Evolutionary conservation across 2,329 filamentous ascomycete genomes (phyloP).

Genomic region (Ceratocystis huliohia): DNA sequence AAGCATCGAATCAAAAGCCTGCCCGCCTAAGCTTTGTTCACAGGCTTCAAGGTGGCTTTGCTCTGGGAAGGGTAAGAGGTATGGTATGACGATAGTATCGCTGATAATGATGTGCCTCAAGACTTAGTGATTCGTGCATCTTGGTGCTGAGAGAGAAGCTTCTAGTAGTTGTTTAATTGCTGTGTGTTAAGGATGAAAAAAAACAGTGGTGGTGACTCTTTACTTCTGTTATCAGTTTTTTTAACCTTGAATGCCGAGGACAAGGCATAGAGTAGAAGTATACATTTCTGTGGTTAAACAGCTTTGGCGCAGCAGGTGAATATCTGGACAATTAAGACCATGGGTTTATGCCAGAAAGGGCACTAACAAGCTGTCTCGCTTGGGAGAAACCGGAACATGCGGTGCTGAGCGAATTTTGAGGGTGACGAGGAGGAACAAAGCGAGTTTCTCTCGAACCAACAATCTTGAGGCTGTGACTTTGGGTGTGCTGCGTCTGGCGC

Average conservation of each 20-base stretch:
- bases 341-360: not conserved
- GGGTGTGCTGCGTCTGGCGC: not conserved
- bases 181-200: not conserved
- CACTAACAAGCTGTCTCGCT: not conserved
- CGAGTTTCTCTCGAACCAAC: not conserved
- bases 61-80: not conserved
- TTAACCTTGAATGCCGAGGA: not conserved
- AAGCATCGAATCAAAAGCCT: conserved; percentile 16
- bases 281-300: not conserved
- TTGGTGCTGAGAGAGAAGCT: not conserved
- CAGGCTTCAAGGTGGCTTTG: not conserved
- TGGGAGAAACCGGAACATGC: conserved; percentile 6
- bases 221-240: not conserved
- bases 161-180: not conserved
- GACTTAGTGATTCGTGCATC: not conserved
- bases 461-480: not conserved
- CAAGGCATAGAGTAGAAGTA: not conserved
- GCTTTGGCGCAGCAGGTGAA: not conserved
- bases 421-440: not conserved
- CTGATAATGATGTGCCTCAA: not conserved
- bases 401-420: not conserved
- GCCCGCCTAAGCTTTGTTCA: conserved; percentile 14
- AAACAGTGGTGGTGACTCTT: not conserved
- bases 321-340: conserved; percentile 5
- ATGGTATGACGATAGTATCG: conserved; percentile 1